Percentiles rank a stretch among this genome's conserved stretches.
phyloP scores from a whole-genome alignment of 441 rosid genomes.

The Bocquillonia castaneifolia region DNA sequence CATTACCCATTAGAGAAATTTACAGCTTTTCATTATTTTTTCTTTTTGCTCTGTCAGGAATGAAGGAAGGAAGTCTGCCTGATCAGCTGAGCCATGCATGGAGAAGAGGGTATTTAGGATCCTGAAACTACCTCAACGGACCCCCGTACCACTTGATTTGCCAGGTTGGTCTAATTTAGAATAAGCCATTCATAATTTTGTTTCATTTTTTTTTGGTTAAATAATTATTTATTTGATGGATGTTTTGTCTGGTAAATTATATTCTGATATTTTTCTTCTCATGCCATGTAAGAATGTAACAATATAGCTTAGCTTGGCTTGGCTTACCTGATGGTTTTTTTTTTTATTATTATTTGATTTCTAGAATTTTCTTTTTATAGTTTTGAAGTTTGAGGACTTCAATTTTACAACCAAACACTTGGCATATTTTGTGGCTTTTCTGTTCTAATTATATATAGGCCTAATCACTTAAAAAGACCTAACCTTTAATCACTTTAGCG shows the following conservation, averaged over 20 bases:
- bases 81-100: slow-evolving; percentile 16
- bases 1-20: slow-evolving; percentile 5
- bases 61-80: no score
- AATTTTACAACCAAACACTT: not conserved
- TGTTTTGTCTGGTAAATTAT: no score
- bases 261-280: no score
- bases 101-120: slow-evolving; percentile 30
- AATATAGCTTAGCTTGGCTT: no score
- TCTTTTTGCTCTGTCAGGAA: no score
- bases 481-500: no score
- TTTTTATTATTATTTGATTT: no score
- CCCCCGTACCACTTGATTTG: not conserved
- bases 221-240: no score
- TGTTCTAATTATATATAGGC: no score
- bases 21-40: not conserved
- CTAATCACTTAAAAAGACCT: no score
- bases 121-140: slow-evolving; percentile 27
- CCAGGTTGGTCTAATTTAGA: slow-evolving; percentile 16
- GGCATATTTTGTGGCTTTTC: not conserved
- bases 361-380: slow-evolving; percentile 10
- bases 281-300: not conserved
- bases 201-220: no score
- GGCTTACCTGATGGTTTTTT: not conserved
- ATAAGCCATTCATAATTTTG: no score
- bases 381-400: not conserved